Conservation (phyloP, 2,329 filamentous ascomycete species). For the Diaporthe eres region DNA sequence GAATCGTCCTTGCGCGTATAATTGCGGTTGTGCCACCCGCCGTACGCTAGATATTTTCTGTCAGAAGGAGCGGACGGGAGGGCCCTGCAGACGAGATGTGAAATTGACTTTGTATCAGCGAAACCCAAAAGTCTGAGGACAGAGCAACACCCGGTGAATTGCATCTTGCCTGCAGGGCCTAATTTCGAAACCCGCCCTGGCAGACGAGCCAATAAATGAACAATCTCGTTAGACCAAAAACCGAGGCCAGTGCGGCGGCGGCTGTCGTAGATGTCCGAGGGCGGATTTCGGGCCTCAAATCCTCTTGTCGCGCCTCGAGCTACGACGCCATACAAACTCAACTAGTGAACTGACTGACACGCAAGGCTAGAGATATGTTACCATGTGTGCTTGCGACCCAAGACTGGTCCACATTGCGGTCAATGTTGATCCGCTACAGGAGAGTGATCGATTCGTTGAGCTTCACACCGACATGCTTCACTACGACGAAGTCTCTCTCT, state of each 20-base stretch:
- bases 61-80: neutral
- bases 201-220: constrained; percentile 11
- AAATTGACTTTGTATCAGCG: constrained; percentile 29
- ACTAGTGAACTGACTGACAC: neutral
- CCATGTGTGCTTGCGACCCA: neutral
- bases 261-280: neutral
- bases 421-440: neutral
- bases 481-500: neutral
- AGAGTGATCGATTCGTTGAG: neutral
- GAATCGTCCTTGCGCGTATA: neutral
- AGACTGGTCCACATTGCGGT: neutral
- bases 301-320: neutral
- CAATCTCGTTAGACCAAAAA: neutral
- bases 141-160: neutral
- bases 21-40: neutral
- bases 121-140: constrained; percentile 14
- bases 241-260: constrained; percentile 12
- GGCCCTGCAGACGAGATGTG: neutral
- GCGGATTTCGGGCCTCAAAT: neutral
- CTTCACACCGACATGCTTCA: neutral
- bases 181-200: constrained; percentile 6
- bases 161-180: neutral
- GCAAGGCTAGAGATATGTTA: neutral
- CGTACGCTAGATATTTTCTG: neutral
- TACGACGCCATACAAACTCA: neutral